A percentile compares a stretch with the other conserved stretches of the same genome.
Evolutionary conservation across 805 yeast genomes (phyloP).

Genomic region (Yarrowia osloensis): DNA sequence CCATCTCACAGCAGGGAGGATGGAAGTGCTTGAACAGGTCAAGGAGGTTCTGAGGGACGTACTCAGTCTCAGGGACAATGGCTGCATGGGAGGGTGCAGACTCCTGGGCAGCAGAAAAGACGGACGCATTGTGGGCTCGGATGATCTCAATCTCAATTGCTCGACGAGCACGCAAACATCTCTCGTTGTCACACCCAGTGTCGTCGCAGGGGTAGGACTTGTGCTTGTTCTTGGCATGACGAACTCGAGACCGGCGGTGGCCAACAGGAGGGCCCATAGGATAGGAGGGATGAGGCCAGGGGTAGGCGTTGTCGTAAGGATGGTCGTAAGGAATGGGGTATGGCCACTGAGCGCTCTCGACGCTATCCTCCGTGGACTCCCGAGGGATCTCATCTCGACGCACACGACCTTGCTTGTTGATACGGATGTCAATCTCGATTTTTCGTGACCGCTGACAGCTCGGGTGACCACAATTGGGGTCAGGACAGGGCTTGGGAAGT

Average conservation of each 20-base stretch:
- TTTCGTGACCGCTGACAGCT: slow-evolving; percentile 2
- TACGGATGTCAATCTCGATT: slow-evolving; percentile 15
- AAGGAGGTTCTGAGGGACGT: slow-evolving; percentile 20
- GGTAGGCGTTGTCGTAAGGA: slow-evolving; percentile 6
- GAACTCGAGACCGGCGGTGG: neutral
- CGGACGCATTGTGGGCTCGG: slow-evolving; percentile 17
- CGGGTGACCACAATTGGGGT: slow-evolving; percentile 9
- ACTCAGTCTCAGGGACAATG: slow-evolving; percentile 2
- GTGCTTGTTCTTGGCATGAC: neutral
- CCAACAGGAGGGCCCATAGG: slow-evolving; percentile 16
- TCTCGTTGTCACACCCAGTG: slow-evolving; percentile 13
- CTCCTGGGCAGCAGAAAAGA: neutral
- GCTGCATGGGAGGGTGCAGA: neutral
- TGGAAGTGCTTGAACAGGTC: slow-evolving; percentile 28
- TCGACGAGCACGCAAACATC: slow-evolving; percentile 18
- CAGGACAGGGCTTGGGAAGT: neutral
- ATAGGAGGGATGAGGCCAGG: slow-evolving; percentile 12
- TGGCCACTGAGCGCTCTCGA: slow-evolving; percentile 13
- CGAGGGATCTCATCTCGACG: slow-evolving; percentile 7
- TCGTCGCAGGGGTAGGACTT: slow-evolving; percentile 23
- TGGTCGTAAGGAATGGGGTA: neutral
- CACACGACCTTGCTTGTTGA: neutral
- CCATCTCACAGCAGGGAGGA: slow-evolving; percentile 13
- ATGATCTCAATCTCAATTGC: slow-evolving; percentile 23
- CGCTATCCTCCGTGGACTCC: neutral